Evolutionary conservation across 306 rosid species (phyloP).

Genomic region (Acacia melanoxylon): DNA sequence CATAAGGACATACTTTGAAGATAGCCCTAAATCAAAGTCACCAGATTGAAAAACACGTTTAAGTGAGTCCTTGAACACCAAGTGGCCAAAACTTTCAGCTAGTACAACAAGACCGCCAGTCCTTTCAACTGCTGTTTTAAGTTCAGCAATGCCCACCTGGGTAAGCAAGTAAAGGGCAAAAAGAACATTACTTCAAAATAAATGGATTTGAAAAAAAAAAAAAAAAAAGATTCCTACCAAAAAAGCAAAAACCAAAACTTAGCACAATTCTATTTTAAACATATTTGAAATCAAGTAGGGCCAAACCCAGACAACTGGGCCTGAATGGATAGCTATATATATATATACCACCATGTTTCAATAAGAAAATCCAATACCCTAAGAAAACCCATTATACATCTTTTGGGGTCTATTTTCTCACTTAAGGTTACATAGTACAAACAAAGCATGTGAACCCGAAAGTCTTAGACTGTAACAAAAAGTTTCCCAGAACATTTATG

Average conservation of each 20-base stretch:
- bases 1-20: slow-evolving; percentile 72
- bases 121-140: slow-evolving; percentile 90
- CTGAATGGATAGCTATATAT: background rate
- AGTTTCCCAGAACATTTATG: background rate
- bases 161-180: slow-evolving; percentile 23
- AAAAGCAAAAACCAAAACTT: background rate
- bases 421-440: background rate
- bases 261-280: background rate
- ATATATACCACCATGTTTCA: background rate
- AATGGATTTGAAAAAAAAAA: background rate
- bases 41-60: slow-evolving; percentile 71
- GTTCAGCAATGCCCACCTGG: slow-evolving; percentile 98
- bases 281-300: background rate
- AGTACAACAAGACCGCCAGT: slow-evolving; percentile 97
- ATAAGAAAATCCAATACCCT: background rate
- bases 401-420: background rate
- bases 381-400: background rate
- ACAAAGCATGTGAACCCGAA: background rate
- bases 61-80: slow-evolving; percentile 86
- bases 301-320: background rate
- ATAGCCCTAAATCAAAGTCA: slow-evolving; percentile 83
- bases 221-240: background rate
- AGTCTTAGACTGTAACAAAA: background rate
- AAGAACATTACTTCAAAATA: slow-evolving; percentile 25
- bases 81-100: slow-evolving; percentile 97